phyloP scores from a whole-genome alignment of 805 yeast species.

The Monosporozyma servazzii region DNA sequence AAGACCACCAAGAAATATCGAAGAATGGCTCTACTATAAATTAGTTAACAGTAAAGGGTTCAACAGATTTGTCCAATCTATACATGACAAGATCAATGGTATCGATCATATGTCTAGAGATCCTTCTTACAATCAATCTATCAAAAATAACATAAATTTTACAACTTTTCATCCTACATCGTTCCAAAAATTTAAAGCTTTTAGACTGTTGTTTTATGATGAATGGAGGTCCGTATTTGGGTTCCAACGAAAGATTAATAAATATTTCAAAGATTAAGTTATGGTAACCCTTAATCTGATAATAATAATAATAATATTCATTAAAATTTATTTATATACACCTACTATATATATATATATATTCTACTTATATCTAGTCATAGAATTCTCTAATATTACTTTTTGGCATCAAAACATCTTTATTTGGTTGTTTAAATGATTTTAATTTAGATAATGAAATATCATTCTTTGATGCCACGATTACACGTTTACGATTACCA shows the following conservation, averaged over 20 bases:
- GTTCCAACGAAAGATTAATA: slow-evolving; percentile 26
- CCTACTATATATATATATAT: neutral
- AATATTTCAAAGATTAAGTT: slow-evolving; percentile 11
- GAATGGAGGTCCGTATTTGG: slow-evolving; percentile 52
- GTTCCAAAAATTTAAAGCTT: slow-evolving; percentile 52
- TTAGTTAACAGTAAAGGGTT: slow-evolving; percentile 51
- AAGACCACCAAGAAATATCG: slow-evolving; percentile 32
- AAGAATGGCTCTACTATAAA: slow-evolving; percentile 39
- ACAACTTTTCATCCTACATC: slow-evolving; percentile 39
- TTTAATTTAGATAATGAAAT: slow-evolving; percentile 59
- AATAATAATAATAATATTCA: neutral
- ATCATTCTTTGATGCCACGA: slow-evolving; percentile 67
- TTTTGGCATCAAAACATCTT: slow-evolving; percentile 34
- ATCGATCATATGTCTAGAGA: slow-evolving; percentile 34
- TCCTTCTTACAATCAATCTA: slow-evolving; percentile 3
- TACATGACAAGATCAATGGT: slow-evolving; percentile 58
- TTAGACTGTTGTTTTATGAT: slow-evolving; percentile 46
- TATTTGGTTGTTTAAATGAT: slow-evolving; percentile 49
- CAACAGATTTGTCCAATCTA: slow-evolving; percentile 49
- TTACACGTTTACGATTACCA: slow-evolving; percentile 60
- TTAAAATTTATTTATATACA: neutral
- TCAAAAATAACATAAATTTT: slow-evolving; percentile 8
- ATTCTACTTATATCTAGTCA: neutral
- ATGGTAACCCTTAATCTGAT: too few species aligned
- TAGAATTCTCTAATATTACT: slow-evolving; percentile 3